Evolutionary conservation across 2,329 filamentous ascomycete genomes (phyloP), one percentile per base, ranked within the genome.

Genomic region (Trichoderma simmonsii): DNA sequence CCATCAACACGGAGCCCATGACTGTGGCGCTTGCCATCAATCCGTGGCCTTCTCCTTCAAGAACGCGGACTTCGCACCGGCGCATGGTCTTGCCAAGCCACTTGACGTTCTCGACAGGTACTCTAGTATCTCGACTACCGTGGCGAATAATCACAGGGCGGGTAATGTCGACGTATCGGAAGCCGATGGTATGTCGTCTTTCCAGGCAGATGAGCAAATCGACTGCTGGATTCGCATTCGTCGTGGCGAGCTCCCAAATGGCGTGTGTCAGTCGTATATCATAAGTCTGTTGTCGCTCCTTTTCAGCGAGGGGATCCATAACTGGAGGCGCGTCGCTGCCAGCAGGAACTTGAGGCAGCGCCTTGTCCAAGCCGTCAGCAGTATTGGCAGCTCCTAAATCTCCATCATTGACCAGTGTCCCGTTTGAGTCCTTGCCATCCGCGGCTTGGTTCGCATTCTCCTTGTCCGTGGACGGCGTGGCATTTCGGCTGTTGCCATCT

Each of bases 31-130:
- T 97, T 1, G 96, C 96, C 96, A 99, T 99, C 28, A 99, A 84
- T 0, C 96, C 95, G 79, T 99, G 96, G 3, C 95, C 94, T 81
- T 99, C 95, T 6, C 93, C 94, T 75, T 97, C 93, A 3, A 99
- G 86, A 6, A 98, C 90, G 6, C 95, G 87, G 15, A 99, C 93
- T 80, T 98, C 96, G 80, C 95, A 98, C 62, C 93, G 87, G 34
- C 93, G 90, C 95, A 99, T 98, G 56, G 93, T 93, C 81, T 95
- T 95, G 72, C 94, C 95, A 8, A 99, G 87, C 96, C 96, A 99
- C 75, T 92, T 89, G 26, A 98, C 94, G 78, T 99, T 99, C 71
- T 97, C 96, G 15, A 97, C 92, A 0, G 96, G 96, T 1, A 99
- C 96, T 28, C 96, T 89, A 7, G 92, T 94, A 78, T 99, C 96